phyloP scores from a whole-genome alignment of 2,329 filamentous ascomycete species.

The Trichoderma aggressivum region DNA sequence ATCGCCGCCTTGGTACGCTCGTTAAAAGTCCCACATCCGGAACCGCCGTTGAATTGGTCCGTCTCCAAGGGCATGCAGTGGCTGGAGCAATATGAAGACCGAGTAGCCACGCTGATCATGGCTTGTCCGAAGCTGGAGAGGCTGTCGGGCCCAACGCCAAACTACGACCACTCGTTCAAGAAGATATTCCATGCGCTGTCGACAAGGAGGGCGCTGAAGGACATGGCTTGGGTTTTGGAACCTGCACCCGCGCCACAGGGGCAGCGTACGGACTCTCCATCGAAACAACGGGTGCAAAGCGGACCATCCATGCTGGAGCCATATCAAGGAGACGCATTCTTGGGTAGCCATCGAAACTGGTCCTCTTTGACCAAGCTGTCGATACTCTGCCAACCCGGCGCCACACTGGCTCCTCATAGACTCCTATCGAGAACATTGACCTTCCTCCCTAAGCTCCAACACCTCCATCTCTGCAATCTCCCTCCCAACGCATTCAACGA shows the following conservation, averaged over 20 bases:
- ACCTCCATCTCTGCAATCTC: slow-evolving; percentile 58
- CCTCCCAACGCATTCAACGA: slow-evolving; percentile 57
- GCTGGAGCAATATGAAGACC: slow-evolving; percentile 52
- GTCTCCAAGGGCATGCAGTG: slow-evolving; percentile 31
- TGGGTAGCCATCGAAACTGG: slow-evolving; percentile 55
- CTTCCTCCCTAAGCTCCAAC: slow-evolving; percentile 52
- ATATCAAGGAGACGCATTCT: slow-evolving; percentile 42
- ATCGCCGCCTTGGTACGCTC: slow-evolving; percentile 54
- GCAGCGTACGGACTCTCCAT: slow-evolving; percentile 28
- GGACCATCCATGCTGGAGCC: slow-evolving; percentile 31
- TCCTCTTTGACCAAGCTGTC: slow-evolving; percentile 52
- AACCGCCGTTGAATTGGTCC: slow-evolving; percentile 35
- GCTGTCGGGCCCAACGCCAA: slow-evolving; percentile 51
- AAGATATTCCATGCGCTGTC: slow-evolving; percentile 58
- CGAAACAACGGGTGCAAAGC: slow-evolving; percentile 17
- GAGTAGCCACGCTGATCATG: slow-evolving; percentile 60
- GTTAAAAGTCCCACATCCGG: slow-evolving; percentile 51
- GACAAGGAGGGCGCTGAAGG: slow-evolving; percentile 51
- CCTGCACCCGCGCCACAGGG: slow-evolving; percentile 25
- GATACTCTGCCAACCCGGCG: slow-evolving; percentile 57
- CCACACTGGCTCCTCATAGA: slow-evolving; percentile 50
- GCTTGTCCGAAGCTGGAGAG: slow-evolving; percentile 62
- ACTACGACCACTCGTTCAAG: slow-evolving; percentile 55
- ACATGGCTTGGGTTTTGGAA: slow-evolving; percentile 59
- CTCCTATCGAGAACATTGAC: slow-evolving; percentile 50